These are phyloP conservation scores for Aspergillus fischeri DNA, from an alignment of 2,329 filamentous ascomycete genomes.

Conservation along the genomic window DNA sequence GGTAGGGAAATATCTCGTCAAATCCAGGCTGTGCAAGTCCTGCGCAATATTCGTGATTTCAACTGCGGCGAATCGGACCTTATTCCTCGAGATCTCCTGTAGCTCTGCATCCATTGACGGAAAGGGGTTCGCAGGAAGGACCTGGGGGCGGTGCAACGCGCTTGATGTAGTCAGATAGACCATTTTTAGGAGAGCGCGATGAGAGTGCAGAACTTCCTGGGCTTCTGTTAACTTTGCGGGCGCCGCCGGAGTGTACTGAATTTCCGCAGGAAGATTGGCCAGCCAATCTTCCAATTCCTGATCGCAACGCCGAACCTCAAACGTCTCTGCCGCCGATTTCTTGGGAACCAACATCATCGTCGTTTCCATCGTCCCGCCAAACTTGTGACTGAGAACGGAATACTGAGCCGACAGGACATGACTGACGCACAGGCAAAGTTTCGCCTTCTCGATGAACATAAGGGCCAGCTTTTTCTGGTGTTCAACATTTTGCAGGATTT, in stretches of 20 bases:
- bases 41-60: conserved; percentile 82
- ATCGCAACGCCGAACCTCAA: conserved; percentile 75
- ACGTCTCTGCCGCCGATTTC: conserved; percentile 75
- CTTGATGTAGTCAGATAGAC: conserved; percentile 89
- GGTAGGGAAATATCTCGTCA: conserved; percentile 79
- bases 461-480: conserved; percentile 75
- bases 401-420: conserved; percentile 88
- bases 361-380: conserved; percentile 65
- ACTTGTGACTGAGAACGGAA: conserved; percentile 81
- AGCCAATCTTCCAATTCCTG: conserved; percentile 75
- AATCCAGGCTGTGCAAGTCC: conserved; percentile 65
- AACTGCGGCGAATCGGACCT: conserved; percentile 76
- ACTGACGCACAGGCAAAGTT: conserved; percentile 83
- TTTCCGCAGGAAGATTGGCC: conserved; percentile 64
- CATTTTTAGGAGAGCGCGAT: conserved; percentile 87
- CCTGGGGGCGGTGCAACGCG: conserved; percentile 85
- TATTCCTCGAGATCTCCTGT: conserved; percentile 75
- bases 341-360: conserved; percentile 90
- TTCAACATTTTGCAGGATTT: conserved; percentile 63
- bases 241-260: conserved; percentile 65
- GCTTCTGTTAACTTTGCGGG: conserved; percentile 49
- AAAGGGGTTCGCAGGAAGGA: conserved; percentile 68
- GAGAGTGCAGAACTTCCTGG: conserved; percentile 56
- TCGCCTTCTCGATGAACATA: conserved; percentile 89
- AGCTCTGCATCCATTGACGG: conserved; percentile 59